Evolutionary conservation across 2,329 filamentous ascomycete species (phyloP).

Genomic region (Coniella lustricola): DNA sequence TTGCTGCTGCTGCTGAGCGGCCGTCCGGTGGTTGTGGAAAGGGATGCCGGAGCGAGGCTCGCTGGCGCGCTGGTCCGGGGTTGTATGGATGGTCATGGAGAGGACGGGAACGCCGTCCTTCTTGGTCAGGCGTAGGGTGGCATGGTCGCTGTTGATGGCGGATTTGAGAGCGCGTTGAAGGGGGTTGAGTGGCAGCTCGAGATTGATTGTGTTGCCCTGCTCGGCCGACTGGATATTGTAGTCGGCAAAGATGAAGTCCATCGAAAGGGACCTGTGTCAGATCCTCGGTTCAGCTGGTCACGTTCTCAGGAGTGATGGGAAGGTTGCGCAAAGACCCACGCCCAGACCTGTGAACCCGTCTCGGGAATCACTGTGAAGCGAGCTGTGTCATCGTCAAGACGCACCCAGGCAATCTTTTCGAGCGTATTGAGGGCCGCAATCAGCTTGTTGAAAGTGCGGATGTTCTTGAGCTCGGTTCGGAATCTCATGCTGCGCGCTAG

Average conservation of each 20-base stretch:
- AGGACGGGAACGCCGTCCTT: constrained; percentile 82
- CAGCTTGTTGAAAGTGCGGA: constrained; percentile 60
- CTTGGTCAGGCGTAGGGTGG: constrained; percentile 84
- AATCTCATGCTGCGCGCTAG: constrained; percentile 50
- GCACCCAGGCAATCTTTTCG: constrained; percentile 84
- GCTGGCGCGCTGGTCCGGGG: constrained; percentile 45
- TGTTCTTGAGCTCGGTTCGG: constrained; percentile 59
- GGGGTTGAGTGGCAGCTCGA: constrained; percentile 84
- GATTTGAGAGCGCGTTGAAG: constrained; percentile 90
- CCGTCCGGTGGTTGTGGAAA: constrained; percentile 24
- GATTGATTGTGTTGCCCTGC: constrained; percentile 81
- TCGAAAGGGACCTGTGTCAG: constrained; percentile 42
- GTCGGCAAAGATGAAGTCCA: constrained; percentile 80
- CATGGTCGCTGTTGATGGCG: constrained; percentile 71
- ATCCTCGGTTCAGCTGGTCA: not conserved
- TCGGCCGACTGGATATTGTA: constrained; percentile 84
- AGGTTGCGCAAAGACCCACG: constrained; percentile 45
- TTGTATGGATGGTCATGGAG: constrained; percentile 81
- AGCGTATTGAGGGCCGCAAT: constrained; percentile 57
- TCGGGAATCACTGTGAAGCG: constrained; percentile 96
- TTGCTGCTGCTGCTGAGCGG: constrained; percentile 11
- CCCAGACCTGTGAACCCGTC: constrained; percentile 93
- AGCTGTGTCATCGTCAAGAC: constrained; percentile 77
- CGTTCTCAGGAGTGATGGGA: not conserved
- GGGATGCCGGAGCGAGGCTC: constrained; percentile 15